Conservation (phyloP, 1,284 basidiomycete species). For the Sphaerobolus stellatus region DNA sequence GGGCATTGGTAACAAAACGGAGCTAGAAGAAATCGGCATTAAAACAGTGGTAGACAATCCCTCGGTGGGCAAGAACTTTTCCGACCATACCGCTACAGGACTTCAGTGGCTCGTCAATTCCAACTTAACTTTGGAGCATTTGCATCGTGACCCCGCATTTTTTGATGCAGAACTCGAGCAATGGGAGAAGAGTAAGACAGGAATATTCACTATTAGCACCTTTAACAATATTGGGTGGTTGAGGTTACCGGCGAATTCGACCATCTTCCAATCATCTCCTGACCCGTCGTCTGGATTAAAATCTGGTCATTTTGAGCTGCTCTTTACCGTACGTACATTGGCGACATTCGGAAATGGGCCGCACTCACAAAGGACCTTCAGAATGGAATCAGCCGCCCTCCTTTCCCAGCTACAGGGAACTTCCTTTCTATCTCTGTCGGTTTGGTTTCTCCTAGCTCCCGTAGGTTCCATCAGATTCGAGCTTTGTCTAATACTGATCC, state of each 20-base stretch:
- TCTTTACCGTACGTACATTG: slow-evolving; percentile 9
- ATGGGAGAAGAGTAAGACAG: slow-evolving; percentile 30
- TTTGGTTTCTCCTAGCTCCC: no score
- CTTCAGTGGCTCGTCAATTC: background rate
- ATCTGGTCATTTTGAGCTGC: slow-evolving; percentile 19
- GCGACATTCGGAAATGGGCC: no score
- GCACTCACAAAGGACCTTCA: no score
- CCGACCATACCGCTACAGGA: slow-evolving; percentile 32
- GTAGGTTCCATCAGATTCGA: no score
- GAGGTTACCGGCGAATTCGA: slow-evolving; percentile 30
- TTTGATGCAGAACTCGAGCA: background rate
- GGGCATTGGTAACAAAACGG: slow-evolving; percentile 32
- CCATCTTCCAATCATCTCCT: slow-evolving; percentile 25
- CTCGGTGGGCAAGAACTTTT: slow-evolving; percentile 38
- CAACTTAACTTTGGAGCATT: background rate
- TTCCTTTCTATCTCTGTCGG: no score
- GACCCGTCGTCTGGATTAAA: slow-evolving; percentile 38
- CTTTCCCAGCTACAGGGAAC: no score
- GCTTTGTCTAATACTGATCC: no score
- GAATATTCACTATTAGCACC: slow-evolving; percentile 21
- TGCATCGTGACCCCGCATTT: background rate
- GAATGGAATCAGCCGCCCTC: no score
- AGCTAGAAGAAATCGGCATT: slow-evolving; percentile 27
- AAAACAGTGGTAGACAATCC: slow-evolving; percentile 23
- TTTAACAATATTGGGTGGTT: slow-evolving; percentile 27